phyloP scores from a whole-genome alignment of 2,329 filamentous ascomycete species.

The Peltaster fructicola region DNA sequence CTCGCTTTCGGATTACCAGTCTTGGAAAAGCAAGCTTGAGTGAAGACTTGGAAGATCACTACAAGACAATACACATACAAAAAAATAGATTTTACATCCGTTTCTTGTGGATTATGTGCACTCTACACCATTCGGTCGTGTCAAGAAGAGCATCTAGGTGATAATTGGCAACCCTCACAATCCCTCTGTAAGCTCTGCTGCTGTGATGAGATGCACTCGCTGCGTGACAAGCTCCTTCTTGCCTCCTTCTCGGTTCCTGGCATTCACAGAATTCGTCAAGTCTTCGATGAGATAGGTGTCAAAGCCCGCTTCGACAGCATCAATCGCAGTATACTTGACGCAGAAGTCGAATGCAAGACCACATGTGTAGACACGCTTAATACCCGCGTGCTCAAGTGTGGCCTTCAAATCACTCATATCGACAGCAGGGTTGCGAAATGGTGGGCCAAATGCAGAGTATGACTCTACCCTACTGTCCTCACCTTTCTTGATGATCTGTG shows the following conservation, averaged over 20 bases:
- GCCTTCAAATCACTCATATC: slow-evolving; percentile 43
- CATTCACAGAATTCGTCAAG: slow-evolving; percentile 57
- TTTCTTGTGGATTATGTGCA: too few relatives aligned
- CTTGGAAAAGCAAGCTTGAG: too few relatives aligned
- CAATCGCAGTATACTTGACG: slow-evolving; percentile 63
- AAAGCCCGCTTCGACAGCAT: slow-evolving; percentile 62
- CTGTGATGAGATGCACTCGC: too few relatives aligned
- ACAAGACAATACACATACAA: too few relatives aligned
- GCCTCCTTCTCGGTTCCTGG: too few relatives aligned
- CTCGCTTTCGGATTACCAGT: too few relatives aligned
- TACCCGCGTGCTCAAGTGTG: slow-evolving; percentile 35
- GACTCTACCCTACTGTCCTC: slow-evolving; percentile 61
- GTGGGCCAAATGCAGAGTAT: slow-evolving; percentile 82
- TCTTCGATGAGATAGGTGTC: slow-evolving; percentile 60
- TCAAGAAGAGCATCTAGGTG: too few relatives aligned
- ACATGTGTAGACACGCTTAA: slow-evolving; percentile 71
- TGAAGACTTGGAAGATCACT: too few relatives aligned
- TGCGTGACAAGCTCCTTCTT: too few relatives aligned
- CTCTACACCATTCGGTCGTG: too few relatives aligned
- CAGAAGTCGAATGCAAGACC: slow-evolving; percentile 84
- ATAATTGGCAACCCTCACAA: slow-evolving; percentile 60
- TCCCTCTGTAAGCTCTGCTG: too few relatives aligned
- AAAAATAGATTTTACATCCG: too few relatives aligned
- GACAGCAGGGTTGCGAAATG: slow-evolving; percentile 46
- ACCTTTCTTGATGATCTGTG: slow-evolving; percentile 62